These are phyloP conservation scores for Trichoderma orchidacearum DNA, from an alignment of 495 filamentous ascomycete genomes.

Conservation along the genomic window DNA sequence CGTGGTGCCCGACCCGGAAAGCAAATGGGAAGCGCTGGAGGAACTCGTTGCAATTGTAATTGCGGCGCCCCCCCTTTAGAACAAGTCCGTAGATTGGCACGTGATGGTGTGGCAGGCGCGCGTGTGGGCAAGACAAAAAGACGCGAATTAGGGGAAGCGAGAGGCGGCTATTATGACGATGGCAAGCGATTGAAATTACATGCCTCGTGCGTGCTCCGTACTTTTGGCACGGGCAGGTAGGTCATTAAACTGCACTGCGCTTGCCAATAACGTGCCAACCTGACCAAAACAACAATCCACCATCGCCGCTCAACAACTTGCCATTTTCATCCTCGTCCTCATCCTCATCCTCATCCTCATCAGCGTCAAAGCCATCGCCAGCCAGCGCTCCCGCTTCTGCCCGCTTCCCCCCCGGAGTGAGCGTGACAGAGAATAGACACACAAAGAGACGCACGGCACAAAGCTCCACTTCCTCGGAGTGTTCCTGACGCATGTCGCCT, in stretches of 20 bases:
- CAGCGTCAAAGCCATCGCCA: no score
- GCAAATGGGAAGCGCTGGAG: not conserved
- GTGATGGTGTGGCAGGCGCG: not conserved
- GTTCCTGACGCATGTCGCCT: slow-evolving; percentile 1
- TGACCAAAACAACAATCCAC: not conserved
- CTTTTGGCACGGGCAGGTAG: no score
- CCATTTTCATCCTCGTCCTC: no score
- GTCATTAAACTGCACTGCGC: not conserved
- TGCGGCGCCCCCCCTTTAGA: not conserved
- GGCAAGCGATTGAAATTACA: not conserved
- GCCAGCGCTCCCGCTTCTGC: no score
- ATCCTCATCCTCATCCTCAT: no score
- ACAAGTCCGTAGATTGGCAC: not conserved
- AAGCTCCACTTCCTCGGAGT: not conserved
- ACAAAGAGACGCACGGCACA: no score
- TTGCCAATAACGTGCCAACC: not conserved
- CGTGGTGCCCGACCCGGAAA: not conserved
- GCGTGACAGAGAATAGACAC: no score
- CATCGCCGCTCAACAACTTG: no score
- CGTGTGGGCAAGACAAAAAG: not conserved
- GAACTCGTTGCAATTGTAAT: not conserved
- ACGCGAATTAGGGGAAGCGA: not conserved
- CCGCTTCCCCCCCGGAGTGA: no score
- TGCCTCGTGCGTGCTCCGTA: no score
- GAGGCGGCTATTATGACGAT: not conserved